A percentile compares a stretch with the other conserved stretches of the same genome.
Conservation (phyloP, 108 stramenopile genomes). For the Nannochloropsis salina region DNA sequence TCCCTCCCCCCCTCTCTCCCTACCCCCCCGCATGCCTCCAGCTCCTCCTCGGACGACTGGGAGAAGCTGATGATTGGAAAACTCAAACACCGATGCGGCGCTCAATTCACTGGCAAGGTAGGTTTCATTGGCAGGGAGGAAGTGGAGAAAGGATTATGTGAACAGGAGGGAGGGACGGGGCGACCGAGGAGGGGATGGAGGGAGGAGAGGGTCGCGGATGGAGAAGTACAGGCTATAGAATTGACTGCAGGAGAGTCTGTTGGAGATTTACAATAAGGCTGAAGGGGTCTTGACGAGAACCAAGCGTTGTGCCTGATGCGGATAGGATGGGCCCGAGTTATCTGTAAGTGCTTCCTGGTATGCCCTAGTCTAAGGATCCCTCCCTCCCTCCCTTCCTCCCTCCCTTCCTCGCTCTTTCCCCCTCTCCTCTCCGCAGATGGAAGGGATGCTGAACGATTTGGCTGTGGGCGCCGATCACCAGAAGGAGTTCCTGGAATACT, state of each 20-base stretch:
- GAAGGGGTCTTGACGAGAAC: no score
- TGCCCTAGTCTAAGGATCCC: not conserved
- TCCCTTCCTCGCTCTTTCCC: not conserved
- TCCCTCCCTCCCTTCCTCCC: not conserved
- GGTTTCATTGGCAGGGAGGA: constrained; percentile 50
- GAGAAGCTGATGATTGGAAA: constrained; percentile 98
- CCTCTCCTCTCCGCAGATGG: constrained; percentile 49
- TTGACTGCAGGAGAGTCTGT: no score
- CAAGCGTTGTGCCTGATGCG: no score
- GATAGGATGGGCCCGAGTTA: no score
- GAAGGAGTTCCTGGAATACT: constrained; percentile 72
- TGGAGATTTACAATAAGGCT: no score
- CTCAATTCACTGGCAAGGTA: constrained; percentile 94
- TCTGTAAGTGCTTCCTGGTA: not conserved
- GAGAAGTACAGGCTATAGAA: no score
- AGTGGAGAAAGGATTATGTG: not conserved
- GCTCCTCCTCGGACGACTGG: constrained; percentile 92
- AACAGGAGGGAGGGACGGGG: not conserved
- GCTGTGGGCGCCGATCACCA: constrained; percentile 87
- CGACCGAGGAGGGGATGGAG: not conserved
- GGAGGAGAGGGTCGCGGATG: no score
- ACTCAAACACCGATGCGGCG: constrained; percentile 94
- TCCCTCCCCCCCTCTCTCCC: not conserved
- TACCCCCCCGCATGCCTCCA: not conserved
- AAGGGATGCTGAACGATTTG: constrained; percentile 98